phyloP scores from a whole-genome alignment of 2,329 filamentous ascomycete species.

The Pseudopyricularia javanii region DNA sequence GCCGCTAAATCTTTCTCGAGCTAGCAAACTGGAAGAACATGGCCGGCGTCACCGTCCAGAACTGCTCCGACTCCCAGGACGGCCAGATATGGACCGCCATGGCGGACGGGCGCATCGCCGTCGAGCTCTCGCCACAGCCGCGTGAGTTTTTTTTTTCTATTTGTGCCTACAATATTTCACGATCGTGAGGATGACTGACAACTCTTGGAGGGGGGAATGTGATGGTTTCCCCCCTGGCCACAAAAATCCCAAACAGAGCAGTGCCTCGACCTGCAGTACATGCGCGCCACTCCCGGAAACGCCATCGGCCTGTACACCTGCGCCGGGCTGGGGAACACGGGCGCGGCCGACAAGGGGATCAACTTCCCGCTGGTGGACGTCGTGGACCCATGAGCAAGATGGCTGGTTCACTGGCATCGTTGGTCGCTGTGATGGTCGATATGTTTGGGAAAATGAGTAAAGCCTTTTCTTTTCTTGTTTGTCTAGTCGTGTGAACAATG shows the following conservation, averaged over 20 bases:
- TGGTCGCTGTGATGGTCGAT: no score
- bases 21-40: slow-evolving; percentile 24
- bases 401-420: background rate
- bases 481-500: no score
- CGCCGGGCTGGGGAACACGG: slow-evolving; percentile 23
- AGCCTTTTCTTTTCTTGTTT: no score
- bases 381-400: background rate
- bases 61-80: slow-evolving; percentile 18
- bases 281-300: slow-evolving; percentile 26
- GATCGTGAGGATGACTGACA: background rate
- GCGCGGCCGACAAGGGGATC: slow-evolving; percentile 26
- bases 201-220: background rate
- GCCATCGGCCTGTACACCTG: slow-evolving; percentile 25
- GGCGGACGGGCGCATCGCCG: slow-evolving; percentile 24
- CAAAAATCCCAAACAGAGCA: slow-evolving; percentile 15
- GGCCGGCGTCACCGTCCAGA: slow-evolving; percentile 19
- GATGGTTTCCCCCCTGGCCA: background rate
- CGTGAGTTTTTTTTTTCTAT: slow-evolving; percentile 13
- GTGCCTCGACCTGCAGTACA: slow-evolving; percentile 27
- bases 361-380: slow-evolving; percentile 21
- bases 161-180: background rate
- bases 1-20: background rate
- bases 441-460: no score
- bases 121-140: slow-evolving; percentile 17
- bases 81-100: slow-evolving; percentile 23